Evolutionary conservation across 176 grass and related monocot genomes (phyloP), one percentile per base, ranked within the genome.

Genomic region (Eleusine indica): DNA sequence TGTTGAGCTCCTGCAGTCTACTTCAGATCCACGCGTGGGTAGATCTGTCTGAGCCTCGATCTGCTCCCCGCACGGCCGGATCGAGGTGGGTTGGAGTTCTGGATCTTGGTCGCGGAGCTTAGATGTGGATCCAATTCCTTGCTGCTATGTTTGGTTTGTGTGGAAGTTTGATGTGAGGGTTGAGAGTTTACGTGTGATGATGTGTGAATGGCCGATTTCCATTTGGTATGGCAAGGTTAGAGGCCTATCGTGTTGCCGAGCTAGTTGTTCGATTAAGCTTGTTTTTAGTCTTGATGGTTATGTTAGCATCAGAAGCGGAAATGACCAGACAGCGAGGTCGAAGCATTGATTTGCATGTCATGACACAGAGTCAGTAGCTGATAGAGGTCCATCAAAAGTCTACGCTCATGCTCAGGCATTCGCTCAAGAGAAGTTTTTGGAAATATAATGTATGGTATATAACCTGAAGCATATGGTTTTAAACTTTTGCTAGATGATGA

Each of bases 21-120:
- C 66, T 40, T 25, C 66, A 72, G 84, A 92, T 92, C 92, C 62
- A 63, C 37, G 63, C 70, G 13, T 2, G 4, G 67, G 54, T 40
- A 71, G 86, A 88, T 88, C 80, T 77, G 71, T 1, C 76, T 12
- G 15, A 1, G 21, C 49, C 25, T 28, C 74, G 77, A 61, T 69
- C 84, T 68, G 62, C 39, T 30, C 49, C 69, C 44, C 22, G 8
- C 29, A 6, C 9, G 21, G 16, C 10, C 38, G 76, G 80, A 91
- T 91, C 80, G 76, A 70, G 8, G 40, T 0, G 44, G 1, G 43
- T 0, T 28, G 43, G 64, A 75, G 74, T 87, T 87, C 84, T 64
- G 89, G 71, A 87, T 84, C 85, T 82, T 38, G 47, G 44, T 22
- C 3, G 43, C 3, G 1, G 32, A 46, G 35, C 0, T 3, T 25